Percentiles rank a stretch among this genome's conserved stretches.
Conservation (phyloP, 2,329 filamentous ascomycete species). For the Diaporthe vaccinii region DNA sequence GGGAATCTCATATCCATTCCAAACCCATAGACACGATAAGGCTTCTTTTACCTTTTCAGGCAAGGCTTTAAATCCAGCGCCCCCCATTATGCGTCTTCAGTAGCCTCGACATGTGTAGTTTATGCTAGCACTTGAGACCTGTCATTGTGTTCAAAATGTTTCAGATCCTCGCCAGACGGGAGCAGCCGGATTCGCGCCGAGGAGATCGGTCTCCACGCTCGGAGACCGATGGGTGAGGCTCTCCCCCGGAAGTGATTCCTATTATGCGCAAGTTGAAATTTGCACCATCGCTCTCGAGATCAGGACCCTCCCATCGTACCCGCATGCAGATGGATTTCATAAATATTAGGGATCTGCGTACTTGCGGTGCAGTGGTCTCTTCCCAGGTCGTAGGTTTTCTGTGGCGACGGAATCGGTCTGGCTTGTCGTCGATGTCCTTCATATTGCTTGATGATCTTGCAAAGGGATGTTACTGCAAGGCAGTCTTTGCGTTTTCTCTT, state of each 20-base stretch:
- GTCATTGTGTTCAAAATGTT: not conserved
- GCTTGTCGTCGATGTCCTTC: too few relatives aligned
- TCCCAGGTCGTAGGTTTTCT: too few relatives aligned
- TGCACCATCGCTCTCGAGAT: not conserved
- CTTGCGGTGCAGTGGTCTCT: too few relatives aligned
- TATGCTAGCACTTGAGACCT: not conserved
- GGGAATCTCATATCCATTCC: not conserved
- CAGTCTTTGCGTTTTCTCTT: too few relatives aligned
- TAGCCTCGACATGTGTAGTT: not conserved
- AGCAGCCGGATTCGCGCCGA: conserved; percentile 16
- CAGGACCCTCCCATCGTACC: not conserved
- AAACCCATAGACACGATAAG: not conserved
- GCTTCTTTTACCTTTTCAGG: not conserved
- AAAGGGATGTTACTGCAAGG: too few relatives aligned
- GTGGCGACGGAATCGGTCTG: too few relatives aligned
- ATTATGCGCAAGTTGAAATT: not conserved
- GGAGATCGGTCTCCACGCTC: not conserved
- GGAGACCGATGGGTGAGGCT: not conserved
- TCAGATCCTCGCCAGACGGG: not conserved
- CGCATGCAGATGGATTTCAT: too few relatives aligned
- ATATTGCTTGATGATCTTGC: too few relatives aligned
- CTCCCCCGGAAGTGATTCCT: not conserved
- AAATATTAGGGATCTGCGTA: too few relatives aligned
- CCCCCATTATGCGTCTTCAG: not conserved
- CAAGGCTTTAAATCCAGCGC: not conserved